Percentiles rank a stretch among this genome's conserved stretches.
phyloP scores from a whole-genome alignment of 2,329 filamentous ascomycete species.

The Phyllosticta citriasiana region DNA sequence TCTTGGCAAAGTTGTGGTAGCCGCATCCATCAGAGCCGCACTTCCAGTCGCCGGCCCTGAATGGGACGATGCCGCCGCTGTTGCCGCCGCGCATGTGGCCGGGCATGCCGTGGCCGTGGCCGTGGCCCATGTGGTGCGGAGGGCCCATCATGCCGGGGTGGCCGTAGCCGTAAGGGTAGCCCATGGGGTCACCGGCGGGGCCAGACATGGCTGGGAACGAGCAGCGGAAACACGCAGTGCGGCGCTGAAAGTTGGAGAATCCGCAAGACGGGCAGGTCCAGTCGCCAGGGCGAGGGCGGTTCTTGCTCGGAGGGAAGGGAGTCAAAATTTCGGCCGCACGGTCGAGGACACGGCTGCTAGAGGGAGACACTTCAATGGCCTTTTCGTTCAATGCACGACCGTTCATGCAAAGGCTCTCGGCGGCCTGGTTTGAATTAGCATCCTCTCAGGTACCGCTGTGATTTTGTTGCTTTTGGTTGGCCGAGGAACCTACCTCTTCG shows the following conservation, averaged over 20 bases:
- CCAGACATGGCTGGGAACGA: conserved; percentile 92
- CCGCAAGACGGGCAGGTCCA: conserved; percentile 99
- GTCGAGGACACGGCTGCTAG: conserved; percentile 91
- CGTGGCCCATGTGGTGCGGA: conserved; percentile 61
- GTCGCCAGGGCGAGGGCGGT: conserved; percentile 89
- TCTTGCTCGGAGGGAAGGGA: conserved; percentile 97
- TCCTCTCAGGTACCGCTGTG: not conserved
- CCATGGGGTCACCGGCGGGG: conserved; percentile 61
- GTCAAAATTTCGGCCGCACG: conserved; percentile 92
- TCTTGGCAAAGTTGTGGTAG: conserved; percentile 99
- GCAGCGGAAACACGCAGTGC: conserved; percentile 97
- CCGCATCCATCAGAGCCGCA: conserved; percentile 94
- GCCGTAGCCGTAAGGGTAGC: conserved; percentile 44
- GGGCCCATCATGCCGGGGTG: conserved; percentile 52
- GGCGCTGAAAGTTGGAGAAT: conserved; percentile 98
- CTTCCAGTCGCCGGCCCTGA: conserved; percentile 98
- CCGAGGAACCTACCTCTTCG: conserved; percentile 72
- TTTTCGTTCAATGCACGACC: conserved; percentile 96
- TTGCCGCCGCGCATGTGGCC: conserved; percentile 60
- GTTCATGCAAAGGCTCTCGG: conserved; percentile 98
- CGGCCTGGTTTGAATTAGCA: conserved; percentile 52
- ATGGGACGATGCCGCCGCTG: conserved; percentile 78
- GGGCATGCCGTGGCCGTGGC: conserved; percentile 44
- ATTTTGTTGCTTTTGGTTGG: not conserved
- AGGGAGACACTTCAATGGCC: conserved; percentile 96